phyloP scores from a whole-genome alignment of 202 grass and related monocot species.

The Schoenoplectus triqueter region DNA sequence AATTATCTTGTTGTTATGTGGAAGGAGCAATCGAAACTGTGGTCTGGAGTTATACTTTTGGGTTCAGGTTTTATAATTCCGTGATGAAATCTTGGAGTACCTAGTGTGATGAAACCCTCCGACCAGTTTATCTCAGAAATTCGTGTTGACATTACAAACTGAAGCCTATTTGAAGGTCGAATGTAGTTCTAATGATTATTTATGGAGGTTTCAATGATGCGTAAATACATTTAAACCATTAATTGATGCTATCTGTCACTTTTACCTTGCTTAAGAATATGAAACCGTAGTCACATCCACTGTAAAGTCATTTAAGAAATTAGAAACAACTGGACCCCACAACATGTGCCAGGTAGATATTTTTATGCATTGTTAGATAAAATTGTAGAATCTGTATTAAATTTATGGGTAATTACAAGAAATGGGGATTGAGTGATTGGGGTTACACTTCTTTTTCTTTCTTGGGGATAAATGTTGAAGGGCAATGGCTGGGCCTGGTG shows the following conservation, averaged over 20 bases:
- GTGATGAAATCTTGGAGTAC: background rate
- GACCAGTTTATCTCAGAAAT: background rate
- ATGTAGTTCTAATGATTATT: background rate
- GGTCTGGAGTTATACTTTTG: background rate
- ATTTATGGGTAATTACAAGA: conserved; percentile 70
- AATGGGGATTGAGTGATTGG: conserved; percentile 85
- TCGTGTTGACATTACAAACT: background rate
- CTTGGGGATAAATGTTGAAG: conserved; percentile 93
- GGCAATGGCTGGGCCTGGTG: conserved; percentile 96
- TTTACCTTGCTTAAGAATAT: conserved; percentile 9
- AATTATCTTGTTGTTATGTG: background rate
- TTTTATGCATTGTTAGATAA: background rate
- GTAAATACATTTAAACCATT: background rate
- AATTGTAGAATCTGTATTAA: conserved; percentile 43
- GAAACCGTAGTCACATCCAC: background rate
- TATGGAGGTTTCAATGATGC: background rate
- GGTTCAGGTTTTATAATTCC: background rate
- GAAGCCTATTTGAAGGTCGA: background rate
- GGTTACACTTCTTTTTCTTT: conserved; percentile 72
- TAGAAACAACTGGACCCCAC: background rate
- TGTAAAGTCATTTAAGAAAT: background rate
- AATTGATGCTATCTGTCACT: background rate
- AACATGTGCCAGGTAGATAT: conserved; percentile 2
- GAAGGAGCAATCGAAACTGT: background rate
- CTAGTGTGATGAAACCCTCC: background rate